Percentiles rank a stretch among this genome's conserved stretches.
Evolutionary conservation across 1,284 basidiomycete genomes (phyloP).

Genomic region (Naganishia liquefaciens): DNA sequence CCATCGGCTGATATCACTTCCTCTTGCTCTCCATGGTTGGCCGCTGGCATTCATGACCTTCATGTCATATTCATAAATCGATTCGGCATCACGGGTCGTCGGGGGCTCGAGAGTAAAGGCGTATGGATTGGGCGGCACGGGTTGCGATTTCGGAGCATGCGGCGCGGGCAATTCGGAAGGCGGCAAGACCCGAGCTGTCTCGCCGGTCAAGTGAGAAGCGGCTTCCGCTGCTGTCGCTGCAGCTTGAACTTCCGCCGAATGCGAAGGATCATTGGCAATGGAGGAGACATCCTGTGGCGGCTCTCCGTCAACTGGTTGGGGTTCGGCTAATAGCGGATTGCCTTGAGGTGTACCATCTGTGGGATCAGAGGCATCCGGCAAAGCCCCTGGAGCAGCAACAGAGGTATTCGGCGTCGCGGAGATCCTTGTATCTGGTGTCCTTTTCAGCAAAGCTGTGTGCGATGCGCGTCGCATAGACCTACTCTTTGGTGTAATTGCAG

Average conservation of each 20-base stretch:
- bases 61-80: conserved; percentile 86
- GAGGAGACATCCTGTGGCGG: conserved; percentile 10
- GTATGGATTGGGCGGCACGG: conserved; percentile 45
- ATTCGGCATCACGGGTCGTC: conserved; percentile 65
- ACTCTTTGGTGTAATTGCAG: not conserved
- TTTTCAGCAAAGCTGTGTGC: not conserved
- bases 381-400: not conserved
- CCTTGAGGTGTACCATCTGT: conserved; percentile 10
- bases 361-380: conserved; percentile 6
- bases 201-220: conserved; percentile 24
- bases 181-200: conserved; percentile 30
- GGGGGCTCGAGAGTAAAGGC: conserved; percentile 45
- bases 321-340: conserved; percentile 3
- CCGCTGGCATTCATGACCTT: conserved; percentile 70
- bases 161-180: conserved; percentile 34
- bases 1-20: conserved; percentile 93
- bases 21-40: conserved; percentile 86
- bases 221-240: conserved; percentile 18
- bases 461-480: not conserved
- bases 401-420: conserved; percentile 2
- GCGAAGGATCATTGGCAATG: conserved; percentile 13
- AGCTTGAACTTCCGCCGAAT: conserved; percentile 1
- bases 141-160: conserved; percentile 43
- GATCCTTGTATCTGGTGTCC: not conserved
- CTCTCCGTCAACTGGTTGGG: conserved; percentile 14